Evolutionary conservation across 805 yeast genomes (phyloP).

Genomic region (Candida sithepensis): DNA sequence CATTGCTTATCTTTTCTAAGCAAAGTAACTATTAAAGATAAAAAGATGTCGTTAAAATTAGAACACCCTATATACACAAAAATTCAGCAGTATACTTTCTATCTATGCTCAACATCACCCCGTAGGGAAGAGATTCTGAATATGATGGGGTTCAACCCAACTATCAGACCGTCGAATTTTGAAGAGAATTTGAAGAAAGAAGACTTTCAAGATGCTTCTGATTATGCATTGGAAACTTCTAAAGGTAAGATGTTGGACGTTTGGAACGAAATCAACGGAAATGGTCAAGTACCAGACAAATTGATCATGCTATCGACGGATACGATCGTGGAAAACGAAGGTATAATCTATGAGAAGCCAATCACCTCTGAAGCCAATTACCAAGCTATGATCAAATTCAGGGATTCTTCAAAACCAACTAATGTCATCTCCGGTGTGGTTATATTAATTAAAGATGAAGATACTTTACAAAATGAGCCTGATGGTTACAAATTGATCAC

Average conservation of each 20-base stretch:
- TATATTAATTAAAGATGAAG: slow-evolving; percentile 30
- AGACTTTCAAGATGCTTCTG: slow-evolving; percentile 38
- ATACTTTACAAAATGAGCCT: slow-evolving; percentile 2
- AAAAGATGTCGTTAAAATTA: slow-evolving; percentile 12
- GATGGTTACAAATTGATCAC: slow-evolving; percentile 15
- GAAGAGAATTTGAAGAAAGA: slow-evolving; percentile 70
- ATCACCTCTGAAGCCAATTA: slow-evolving; percentile 47
- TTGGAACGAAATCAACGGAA: slow-evolving; percentile 36
- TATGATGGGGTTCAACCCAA: slow-evolving; percentile 49
- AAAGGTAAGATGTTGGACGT: slow-evolving; percentile 64
- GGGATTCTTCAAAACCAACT: slow-evolving; percentile 43
- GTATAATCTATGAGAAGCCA: slow-evolving; percentile 78
- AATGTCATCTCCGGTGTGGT: slow-evolving; percentile 54
- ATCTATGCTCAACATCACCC: slow-evolving; percentile 84
- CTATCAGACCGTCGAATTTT: slow-evolving; percentile 61
- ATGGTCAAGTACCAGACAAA: slow-evolving; percentile 9
- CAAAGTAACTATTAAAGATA: no score
- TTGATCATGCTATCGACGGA: slow-evolving; percentile 63
- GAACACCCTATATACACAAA: slow-evolving; percentile 31
- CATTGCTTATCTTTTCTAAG: no score
- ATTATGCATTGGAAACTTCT: slow-evolving; percentile 74
- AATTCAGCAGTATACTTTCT: slow-evolving; percentile 31
- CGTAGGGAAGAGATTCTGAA: slow-evolving; percentile 69
- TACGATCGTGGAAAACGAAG: slow-evolving; percentile 64
- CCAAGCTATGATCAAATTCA: slow-evolving; percentile 42